Evolutionary conservation across 495 filamentous ascomycete species (phyloP), one percentile per base, ranked within the genome.

Genomic region (Pseudoneurospora amorphoporcata): DNA sequence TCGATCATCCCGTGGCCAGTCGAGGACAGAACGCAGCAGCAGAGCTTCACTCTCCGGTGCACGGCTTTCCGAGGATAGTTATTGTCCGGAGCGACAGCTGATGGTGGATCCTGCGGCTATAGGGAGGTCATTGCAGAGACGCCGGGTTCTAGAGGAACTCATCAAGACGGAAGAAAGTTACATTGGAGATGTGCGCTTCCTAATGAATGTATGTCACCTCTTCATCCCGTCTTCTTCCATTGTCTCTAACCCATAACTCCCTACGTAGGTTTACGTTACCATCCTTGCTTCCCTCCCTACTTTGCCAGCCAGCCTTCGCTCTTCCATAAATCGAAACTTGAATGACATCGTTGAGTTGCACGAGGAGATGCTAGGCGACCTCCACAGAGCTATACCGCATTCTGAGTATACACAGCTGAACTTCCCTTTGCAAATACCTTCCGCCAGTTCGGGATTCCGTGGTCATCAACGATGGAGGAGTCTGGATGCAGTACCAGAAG

Each of bases 111-210:
- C 91, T 71, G 90, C 84, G n/a, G 90, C 91, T 35, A 87, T 87
- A 58, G 86, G 87, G 70, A 86, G 95, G 32, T 86, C 93, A 14
- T 76, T 91, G 47, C 91, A 94, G 75, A 87, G 95, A 69, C 89
- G 92, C 10, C 88, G 88, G 71, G 89, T 94, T 23, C 78, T 98
- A 47, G 92, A 93, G 75, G 95, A 99, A 79, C 82, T 99, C 23
- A 86, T 97, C 70, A 86, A 80, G 58, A 95, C 94, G 0, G 95
- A 98, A 80, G 91, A 94, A 77, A 90, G 92, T 75, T 98, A 98
- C 81, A 88, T 98, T 71, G 88, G 88, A 19, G 95, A 97, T 73
- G 80, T 98, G 70, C 92, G 92, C 76, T 91, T 94, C 69, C 84
- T 99, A 72, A 88, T 91, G 76, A 93, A 94, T 78, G 95, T 97